Base-by-base conservation (phyloP, 306 rosid genomes). In the Gynostemma pentaphyllum region DNA sequence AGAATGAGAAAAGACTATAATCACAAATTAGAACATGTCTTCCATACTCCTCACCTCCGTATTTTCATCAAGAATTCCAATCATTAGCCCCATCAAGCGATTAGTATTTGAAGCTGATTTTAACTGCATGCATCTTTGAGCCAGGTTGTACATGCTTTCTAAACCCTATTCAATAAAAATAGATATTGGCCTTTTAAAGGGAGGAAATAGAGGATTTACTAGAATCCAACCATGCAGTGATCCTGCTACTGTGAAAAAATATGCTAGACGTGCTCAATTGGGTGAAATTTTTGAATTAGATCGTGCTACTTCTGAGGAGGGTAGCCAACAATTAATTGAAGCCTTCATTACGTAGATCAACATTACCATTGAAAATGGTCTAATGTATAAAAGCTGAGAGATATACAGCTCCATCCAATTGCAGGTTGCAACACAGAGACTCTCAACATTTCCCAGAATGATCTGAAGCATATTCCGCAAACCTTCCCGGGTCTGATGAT, bases 1-100 rank as follows among this genome's bases (percentile, higher is more conserved):
- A 46, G n/a, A 48, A 34, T 47, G 74, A 23, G 51, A 32, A 37
- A 48, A 47, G 14, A 46, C 36, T 14, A 45, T 45, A 22, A 46
- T 54, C 72, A 54, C 62, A 23, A 57, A 44, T 60, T 18, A 45
- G 44, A 26, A 51, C n/a, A 42, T 53, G 60, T 54, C 28, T 55
- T 61, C 62, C 47, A 52, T 18, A 26, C 18, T 74, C 21, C 66
- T 65, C 70, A 88, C 98, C 96, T 91, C 98, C 0, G 88, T 88
- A 73, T 84, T 91, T 76, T 91, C 98, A 71, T 67, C 92, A 55
- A 91, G 84, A 81, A 91, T 83, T 69, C 85, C 96, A 72, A 82
- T 71, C 78, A 91, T 40, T 62, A 91, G 88, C 64, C 65, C 81
- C 59, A 82, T 49, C 88, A 91, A 78, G 64, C 72, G 79, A 73